phyloP scores from a whole-genome alignment of 345 rosid genomes.

The Garcia nutans region DNA sequence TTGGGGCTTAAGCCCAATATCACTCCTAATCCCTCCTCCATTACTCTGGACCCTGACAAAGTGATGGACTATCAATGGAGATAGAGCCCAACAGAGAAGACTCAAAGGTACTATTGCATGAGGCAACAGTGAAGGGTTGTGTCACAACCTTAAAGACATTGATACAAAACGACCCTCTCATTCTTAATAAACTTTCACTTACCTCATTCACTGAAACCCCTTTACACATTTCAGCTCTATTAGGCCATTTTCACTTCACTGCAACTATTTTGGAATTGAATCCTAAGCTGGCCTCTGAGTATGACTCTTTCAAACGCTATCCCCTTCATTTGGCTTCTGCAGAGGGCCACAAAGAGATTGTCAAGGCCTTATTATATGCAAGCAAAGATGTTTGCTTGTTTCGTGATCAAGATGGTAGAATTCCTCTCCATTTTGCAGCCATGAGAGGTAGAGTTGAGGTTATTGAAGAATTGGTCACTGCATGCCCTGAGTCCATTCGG shows the following conservation, averaged over 20 bases:
- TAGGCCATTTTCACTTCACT: slow-evolving; percentile 15
- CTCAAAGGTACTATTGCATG: neutral
- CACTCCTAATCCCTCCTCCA: too few species aligned
- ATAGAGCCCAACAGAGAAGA: neutral
- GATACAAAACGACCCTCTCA: neutral
- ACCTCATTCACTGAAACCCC: slow-evolving; percentile 4
- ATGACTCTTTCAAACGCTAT: neutral
- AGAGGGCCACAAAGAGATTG: neutral
- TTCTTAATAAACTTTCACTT: slow-evolving; percentile 3
- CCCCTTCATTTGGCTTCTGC: slow-evolving; percentile 20
- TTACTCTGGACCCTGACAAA: too few species aligned
- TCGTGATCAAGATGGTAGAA: neutral
- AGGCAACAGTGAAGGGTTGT: slow-evolving; percentile 5
- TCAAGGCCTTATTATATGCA: neutral
- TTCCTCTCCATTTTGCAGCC: slow-evolving; percentile 13
- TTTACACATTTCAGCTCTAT: neutral
- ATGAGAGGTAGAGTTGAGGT: slow-evolving; percentile 1
- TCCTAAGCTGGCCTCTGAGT: neutral
- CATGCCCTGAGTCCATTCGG: neutral
- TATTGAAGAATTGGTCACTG: neutral
- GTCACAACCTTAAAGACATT: neutral
- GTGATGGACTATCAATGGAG: neutral
- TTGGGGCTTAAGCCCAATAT: too few species aligned
- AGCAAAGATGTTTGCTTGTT: neutral
- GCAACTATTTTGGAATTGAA: neutral